Percentiles rank a stretch among this genome's conserved stretches.
Evolutionary conservation across 345 rosid species (phyloP).

Genomic region (Citrus medica): DNA sequence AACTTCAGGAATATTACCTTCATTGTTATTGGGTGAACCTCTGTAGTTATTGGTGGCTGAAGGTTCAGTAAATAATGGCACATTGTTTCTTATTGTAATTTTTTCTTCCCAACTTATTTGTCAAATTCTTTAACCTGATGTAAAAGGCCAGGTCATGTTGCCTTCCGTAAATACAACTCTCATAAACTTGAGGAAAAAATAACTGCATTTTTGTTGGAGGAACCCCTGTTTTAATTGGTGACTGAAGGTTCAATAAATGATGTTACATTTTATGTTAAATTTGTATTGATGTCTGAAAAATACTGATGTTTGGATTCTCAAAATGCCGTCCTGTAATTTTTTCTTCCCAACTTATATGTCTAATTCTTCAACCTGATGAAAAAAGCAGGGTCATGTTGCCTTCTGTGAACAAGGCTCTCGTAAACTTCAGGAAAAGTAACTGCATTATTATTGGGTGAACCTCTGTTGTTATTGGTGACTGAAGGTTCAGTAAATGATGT

Average conservation of each 20-base stretch:
- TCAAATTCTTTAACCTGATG: constrained; percentile 26
- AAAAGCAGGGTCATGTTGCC: constrained; percentile 41
- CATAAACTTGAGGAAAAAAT: constrained; percentile 25
- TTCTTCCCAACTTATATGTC: background rate
- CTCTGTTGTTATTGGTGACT: constrained; percentile 31
- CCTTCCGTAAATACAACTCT: constrained; percentile 22
- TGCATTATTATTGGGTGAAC: constrained; percentile 61
- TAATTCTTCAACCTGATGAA: constrained; percentile 27
- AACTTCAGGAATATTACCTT: constrained; percentile 29
- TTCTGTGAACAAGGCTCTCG: constrained; percentile 21
- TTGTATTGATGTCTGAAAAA: too few relatives aligned
- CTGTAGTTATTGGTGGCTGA: constrained; percentile 25
- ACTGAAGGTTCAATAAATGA: constrained; percentile 54
- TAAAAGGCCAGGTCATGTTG: constrained; percentile 37
- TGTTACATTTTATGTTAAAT: constrained; percentile 20
- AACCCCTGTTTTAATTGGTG: constrained; percentile 34
- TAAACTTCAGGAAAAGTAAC: constrained; percentile 31
- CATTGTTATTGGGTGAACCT: constrained; percentile 67
- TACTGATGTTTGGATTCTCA: too few relatives aligned
- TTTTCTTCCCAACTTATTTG: too few relatives aligned
- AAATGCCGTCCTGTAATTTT: too few relatives aligned
- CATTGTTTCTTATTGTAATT: background rate
- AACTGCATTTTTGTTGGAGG: constrained; percentile 54
- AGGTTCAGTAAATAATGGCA: constrained; percentile 56
- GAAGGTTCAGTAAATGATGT: constrained; percentile 55